These are phyloP conservation scores for Rasamsonia emersonii DNA, from an alignment of 2,329 filamentous ascomycete genomes.

Conservation along the genomic window DNA sequence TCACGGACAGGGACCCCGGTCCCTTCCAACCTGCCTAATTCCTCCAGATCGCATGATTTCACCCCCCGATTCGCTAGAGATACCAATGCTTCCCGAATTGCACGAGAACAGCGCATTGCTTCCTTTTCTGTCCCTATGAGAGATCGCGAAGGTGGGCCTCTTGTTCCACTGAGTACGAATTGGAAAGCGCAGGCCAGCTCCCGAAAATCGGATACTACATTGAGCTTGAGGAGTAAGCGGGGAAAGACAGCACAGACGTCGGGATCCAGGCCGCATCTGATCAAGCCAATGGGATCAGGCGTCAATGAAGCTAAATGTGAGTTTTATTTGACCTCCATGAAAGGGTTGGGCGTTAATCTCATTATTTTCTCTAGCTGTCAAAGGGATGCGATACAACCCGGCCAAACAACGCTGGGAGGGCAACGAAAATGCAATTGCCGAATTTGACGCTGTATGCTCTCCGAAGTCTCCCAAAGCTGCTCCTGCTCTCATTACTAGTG, in stretches of 20 bases:
- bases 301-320: slow-evolving; percentile 73
- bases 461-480: slow-evolving; percentile 36
- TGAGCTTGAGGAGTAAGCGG: slow-evolving; percentile 39
- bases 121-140: slow-evolving; percentile 29
- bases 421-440: slow-evolving; percentile 75
- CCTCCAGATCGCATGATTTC: slow-evolving; percentile 38
- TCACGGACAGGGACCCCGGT: slow-evolving; percentile 32
- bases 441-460: slow-evolving; percentile 60
- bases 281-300: slow-evolving; percentile 68
- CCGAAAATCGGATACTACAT: slow-evolving; percentile 43
- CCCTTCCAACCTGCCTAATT: slow-evolving; percentile 50
- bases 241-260: slow-evolving; percentile 24
- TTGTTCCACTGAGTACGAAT: slow-evolving; percentile 47
- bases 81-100: slow-evolving; percentile 57
- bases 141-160: slow-evolving; percentile 35
- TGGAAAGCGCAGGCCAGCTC: slow-evolving; percentile 50
- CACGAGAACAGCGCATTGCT: slow-evolving; percentile 52
- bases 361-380: slow-evolving; percentile 53
- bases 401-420: slow-evolving; percentile 85
- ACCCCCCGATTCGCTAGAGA: slow-evolving; percentile 59
- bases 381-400: slow-evolving; percentile 95
- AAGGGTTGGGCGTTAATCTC: slow-evolving; percentile 5
- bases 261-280: slow-evolving; percentile 67
- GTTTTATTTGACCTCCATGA: slow-evolving; percentile 22
- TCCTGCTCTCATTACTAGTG: slow-evolving; percentile 78